Evolutionary conservation across 305 asterid species (phyloP).

Genomic region (Solanum aculeatissimum): DNA sequence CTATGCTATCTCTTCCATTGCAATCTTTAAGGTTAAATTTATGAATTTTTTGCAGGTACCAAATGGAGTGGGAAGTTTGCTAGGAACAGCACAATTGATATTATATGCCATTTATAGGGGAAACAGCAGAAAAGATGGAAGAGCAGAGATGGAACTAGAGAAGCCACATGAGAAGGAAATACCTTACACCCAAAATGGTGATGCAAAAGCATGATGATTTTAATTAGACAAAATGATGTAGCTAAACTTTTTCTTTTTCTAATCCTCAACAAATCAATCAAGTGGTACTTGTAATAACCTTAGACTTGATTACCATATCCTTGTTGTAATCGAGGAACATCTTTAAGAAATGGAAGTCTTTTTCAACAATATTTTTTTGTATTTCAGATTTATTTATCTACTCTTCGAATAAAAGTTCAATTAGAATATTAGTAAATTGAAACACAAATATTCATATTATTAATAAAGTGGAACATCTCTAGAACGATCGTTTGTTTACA

Average conservation of each 20-base stretch:
- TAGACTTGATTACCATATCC: no score
- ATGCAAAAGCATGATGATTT: neutral
- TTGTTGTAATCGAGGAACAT: neutral
- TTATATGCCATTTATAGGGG: conserved; percentile 39
- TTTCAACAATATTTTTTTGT: neutral
- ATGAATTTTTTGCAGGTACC: conserved; percentile 26
- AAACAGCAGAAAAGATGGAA: conserved; percentile 14
- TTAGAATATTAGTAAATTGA: neutral
- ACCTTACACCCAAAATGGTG: neutral
- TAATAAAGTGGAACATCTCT: neutral
- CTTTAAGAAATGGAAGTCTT: neutral
- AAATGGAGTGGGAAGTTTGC: conserved; percentile 46
- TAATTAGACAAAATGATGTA: neutral
- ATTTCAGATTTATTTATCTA: no score
- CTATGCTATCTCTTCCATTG: neutral
- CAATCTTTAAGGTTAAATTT: neutral
- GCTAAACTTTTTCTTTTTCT: neutral
- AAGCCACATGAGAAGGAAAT: neutral
- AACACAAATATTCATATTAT: neutral
- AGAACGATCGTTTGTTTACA: neutral
- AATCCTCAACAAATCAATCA: neutral
- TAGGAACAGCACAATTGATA: conserved; percentile 51
- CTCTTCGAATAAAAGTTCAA: no score
- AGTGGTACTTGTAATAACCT: neutral
- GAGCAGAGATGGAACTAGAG: conserved; percentile 21